Evolutionary conservation across 1,139 yeast genomes (phyloP), one percentile per base, ranked within the genome.

Genomic region (Hemisphaericaspora subhashii): DNA sequence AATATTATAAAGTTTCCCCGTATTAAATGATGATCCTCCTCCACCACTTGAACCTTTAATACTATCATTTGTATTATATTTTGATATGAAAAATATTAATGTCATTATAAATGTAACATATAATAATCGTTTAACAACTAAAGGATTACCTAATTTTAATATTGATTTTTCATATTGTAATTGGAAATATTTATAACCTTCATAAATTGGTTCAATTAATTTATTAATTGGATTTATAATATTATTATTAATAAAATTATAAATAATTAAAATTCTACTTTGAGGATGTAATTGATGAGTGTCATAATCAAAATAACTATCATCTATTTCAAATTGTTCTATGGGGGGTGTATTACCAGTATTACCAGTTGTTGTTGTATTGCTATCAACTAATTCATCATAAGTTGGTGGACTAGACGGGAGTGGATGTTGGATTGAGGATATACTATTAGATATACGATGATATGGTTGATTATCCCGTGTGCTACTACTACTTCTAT

Each of bases 61-160:
- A 1, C 78, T 66, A 13, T 77, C 81, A 38, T 70, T 71, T 17
- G 64, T 62, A 6, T 79, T 81, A 37, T 82, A 74, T 33, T 76
- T 64, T 13, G 88, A 72, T 6, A 86, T 72, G 18, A 76, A 56
- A 53, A 79, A 81, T 3, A 86, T 66, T 5, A 84, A 54, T 0
- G 68, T 45, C 25, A 88, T 77, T 47, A 88, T 76, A 37, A 83
- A 58, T 3, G 81, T 54, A 14, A 90, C 85, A 52, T 87, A 88
- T 5, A 86, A 58, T 25, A 89, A 68, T 33, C 98, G 69, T 50
- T 85, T 85, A 27, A 89, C 80, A 39, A 92, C 86, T 40, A 90
- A 64, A 1, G 97, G 97, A 56, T 90, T 89, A 8, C 97, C 96
- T 22, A 86, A 51, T 47, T 77, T 76, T 29, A 82, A 71, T 18